Base-by-base conservation (phyloP, 768 basidiomycete species). In the Boletus reticuloceps region DNA sequence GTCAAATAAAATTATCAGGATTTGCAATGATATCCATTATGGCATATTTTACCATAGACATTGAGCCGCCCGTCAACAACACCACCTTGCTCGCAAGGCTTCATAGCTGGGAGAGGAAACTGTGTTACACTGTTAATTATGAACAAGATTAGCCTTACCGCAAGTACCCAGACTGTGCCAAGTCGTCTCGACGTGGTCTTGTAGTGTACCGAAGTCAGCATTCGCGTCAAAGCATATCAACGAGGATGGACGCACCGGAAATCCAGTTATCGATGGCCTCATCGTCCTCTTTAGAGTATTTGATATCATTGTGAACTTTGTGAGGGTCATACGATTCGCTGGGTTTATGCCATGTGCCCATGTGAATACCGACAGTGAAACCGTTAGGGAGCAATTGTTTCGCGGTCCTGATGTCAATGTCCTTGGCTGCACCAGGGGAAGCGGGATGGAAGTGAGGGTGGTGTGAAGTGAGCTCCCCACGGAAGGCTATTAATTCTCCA, bases 381-480 rank as follows among this genome's bases (percentile, higher is more conserved):
- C 75, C 77, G 59, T 84, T 71, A 16, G 86, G 85, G 41, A 81
- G 64, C 50, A 88, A 64, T 58, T 81, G 74, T 72, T 83, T 84
- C 13, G 86, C 85, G 10, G 85, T 87, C 69, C 75, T 72, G 73
- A 87, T 81, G 65, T 88, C 86, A 55, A 87, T 84, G 64, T 89
- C 86, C 51, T 68, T 68, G 58, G 65, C 64, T 32, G 82, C 84
- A 8, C 84, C 85, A 13, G 82, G 76, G 6, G 84, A 86, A 5
- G 78, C 80, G 0, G 86, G 85, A 72, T 86, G 82, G 84, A 89
- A 88, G 69, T 75, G 86, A 22, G 86, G 86, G 70, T 88, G 86
- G 66, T 86, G 86, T 14, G 83, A 85, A 12, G 84, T 82, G 47
- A 88, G 73, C 65, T 88, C 86, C 46, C 86, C 86, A 50, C 86